A percentile compares a stretch with the other conserved stretches of the same genome.
Conservation (phyloP, 1,284 basidiomycete species). For the Melampsora abietis-canadensis region DNA sequence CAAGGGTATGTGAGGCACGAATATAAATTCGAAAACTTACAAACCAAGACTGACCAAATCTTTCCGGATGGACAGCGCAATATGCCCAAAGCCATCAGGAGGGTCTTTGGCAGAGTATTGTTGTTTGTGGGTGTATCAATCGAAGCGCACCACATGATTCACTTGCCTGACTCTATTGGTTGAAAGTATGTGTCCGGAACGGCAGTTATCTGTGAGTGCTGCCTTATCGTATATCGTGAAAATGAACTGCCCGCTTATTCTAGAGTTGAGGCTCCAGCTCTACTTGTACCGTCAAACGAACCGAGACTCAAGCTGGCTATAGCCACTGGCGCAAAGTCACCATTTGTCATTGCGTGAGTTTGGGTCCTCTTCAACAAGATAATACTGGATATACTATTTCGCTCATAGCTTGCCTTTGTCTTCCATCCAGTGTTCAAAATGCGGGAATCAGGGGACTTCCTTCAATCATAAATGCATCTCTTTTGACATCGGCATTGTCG, state of each 20-base stretch:
- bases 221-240: background rate
- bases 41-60: background rate
- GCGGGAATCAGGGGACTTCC: conserved; percentile 42
- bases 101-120: conserved; percentile 69
- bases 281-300: conserved; percentile 70
- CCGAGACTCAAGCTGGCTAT: conserved; percentile 60
- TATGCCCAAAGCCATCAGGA: conserved; percentile 53
- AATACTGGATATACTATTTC: background rate
- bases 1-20: conserved; percentile 44
- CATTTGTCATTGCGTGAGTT: conserved; percentile 66
- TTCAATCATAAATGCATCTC: conserved; percentile 32
- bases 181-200: conserved; percentile 37
- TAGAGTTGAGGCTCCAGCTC: conserved; percentile 60
- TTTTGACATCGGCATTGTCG: conserved; percentile 37
- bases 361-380: background rate
- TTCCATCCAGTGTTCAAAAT: conserved; percentile 26
- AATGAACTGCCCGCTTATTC: background rate
- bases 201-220: conserved; percentile 28
- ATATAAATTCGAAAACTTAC: background rate
- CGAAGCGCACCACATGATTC: conserved; percentile 44
- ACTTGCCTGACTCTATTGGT: conserved; percentile 52
- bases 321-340: conserved; percentile 68
- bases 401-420: background rate
- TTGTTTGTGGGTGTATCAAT: conserved; percentile 9
- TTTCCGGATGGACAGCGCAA: conserved; percentile 44